Evolutionary conservation across 2,329 filamentous ascomycete genomes (phyloP), one percentile per base, ranked within the genome.

Genomic region (Neofusicoccum umdonicola): DNA sequence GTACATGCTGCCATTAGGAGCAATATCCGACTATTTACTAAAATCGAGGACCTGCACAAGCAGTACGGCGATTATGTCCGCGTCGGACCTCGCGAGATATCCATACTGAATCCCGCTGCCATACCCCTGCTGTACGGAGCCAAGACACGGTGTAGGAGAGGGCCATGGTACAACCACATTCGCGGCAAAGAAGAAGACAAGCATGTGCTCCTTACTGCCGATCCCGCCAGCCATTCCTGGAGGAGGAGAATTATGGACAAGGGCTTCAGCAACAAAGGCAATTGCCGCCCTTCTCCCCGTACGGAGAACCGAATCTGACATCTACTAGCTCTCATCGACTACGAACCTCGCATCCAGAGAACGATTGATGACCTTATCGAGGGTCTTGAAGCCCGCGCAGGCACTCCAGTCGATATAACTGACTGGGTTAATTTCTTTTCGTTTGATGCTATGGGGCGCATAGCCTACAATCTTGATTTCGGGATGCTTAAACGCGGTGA

Each of bases 361-460:
- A 72, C 76, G 64, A 65, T 72, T 3, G 66, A 68, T 34, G 64
- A 68, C 2, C 69, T 77, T 2, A 69, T 76, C 56, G 64, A 66
- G 5, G 68, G 67, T 22, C 64, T 77, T 8, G 69, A 71, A 17
- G 71, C 71, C n/a, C 65, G 71, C 37, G 67, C 67, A 3, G 61
- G 61, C 3, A 19, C 69, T 2, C 63, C 2, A 64, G 64, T 77
- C 1, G 65, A 74, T 8, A 72, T 74, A n/a, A 74, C 72, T 1
- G 67, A 73, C 50, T 76, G 74, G 75, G 63, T 73, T 31, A 73
- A 77, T 51, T 82, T 76, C 67, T 77, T 82, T 65, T 77, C 78
- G 56, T 80, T 84, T 64, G 82, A 84, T 65, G 75, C 83, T 27
- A 83, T 84, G 77, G 80, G 79, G 7, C 80, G 82, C 62, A 68